phyloP scores from a whole-genome alignment of 176 grass and related monocot genomes.

The Tillandsia leiboldiana region DNA sequence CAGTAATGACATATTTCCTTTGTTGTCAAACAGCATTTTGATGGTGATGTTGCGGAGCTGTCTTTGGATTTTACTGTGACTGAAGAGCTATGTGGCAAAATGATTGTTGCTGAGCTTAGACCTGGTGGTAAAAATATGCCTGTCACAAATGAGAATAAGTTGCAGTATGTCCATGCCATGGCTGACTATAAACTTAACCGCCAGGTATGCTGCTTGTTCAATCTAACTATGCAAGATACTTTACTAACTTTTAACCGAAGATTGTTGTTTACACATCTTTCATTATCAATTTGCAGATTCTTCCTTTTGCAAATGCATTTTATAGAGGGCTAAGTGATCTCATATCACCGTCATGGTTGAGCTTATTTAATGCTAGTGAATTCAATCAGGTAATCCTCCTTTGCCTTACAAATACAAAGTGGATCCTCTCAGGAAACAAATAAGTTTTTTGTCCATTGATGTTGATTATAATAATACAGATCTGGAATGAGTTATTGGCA shows the following conservation, averaged over 20 bases:
- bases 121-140: slow-evolving; percentile 84
- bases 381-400: slow-evolving; percentile 76
- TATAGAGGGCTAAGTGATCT: slow-evolving; percentile 85
- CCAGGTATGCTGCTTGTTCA: slow-evolving; percentile 40
- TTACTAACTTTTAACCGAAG: background rate
- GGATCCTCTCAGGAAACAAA: no score
- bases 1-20: background rate
- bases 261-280: background rate
- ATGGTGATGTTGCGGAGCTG: slow-evolving; percentile 71
- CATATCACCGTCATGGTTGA: slow-evolving; percentile 83
- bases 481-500: no score
- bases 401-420: no score
- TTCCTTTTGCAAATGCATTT: slow-evolving; percentile 95
- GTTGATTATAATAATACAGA: no score
- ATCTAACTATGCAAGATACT: background rate
- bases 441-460: no score
- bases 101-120: slow-evolving; percentile 83
- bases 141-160: slow-evolving; percentile 86
- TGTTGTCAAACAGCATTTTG: slow-evolving; percentile 60
- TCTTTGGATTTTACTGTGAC: slow-evolving; percentile 94
- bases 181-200: slow-evolving; percentile 93
- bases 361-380: slow-evolving; percentile 99
- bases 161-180: slow-evolving; percentile 95
- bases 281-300: slow-evolving; percentile 44
- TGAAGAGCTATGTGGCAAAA: slow-evolving; percentile 77